Evolutionary conservation across 208 protist genomes (phyloP).

Genomic region (Strigomonas culicis): DNA sequence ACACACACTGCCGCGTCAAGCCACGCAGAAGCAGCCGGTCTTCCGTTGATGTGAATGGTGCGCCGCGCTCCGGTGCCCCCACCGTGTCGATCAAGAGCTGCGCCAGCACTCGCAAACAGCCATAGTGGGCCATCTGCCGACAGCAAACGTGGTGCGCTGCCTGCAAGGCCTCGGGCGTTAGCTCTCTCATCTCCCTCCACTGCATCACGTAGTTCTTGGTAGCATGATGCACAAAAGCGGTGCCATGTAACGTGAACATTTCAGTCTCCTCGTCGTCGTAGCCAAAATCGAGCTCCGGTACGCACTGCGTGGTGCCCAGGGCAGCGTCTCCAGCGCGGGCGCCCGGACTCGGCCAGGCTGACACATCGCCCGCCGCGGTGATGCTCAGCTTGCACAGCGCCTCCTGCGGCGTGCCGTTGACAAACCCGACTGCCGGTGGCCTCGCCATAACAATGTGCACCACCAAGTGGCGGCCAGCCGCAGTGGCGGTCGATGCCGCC

Average conservation of each 20-base stretch:
- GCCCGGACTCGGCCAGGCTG: slow-evolving; percentile 23
- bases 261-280: slow-evolving; percentile 43
- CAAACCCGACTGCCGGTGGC: slow-evolving; percentile 8
- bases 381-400: slow-evolving; percentile 20
- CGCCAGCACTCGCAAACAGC: neutral
- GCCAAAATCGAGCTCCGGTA: slow-evolving; percentile 65
- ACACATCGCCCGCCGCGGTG: slow-evolving; percentile 42
- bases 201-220: slow-evolving; percentile 14
- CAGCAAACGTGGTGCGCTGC: slow-evolving; percentile 26
- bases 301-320: slow-evolving; percentile 1
- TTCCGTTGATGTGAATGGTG: neutral
- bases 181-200: slow-evolving; percentile 22
- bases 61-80: neutral
- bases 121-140: slow-evolving; percentile 19
- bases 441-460: slow-evolving; percentile 30
- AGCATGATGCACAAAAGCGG: slow-evolving; percentile 8
- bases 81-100: neutral
- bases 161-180: slow-evolving; percentile 24
- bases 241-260: slow-evolving; percentile 20
- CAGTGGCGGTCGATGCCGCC: slow-evolving; percentile 29
- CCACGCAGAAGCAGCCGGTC: neutral
- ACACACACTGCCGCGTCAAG: neutral
- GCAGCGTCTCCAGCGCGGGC: neutral
- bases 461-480: slow-evolving; percentile 32
- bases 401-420: neutral